A percentile compares a stretch with the other conserved stretches of the same genome.
Conservation (phyloP, 2,329 filamentous ascomycete species). For the Fragosphaeria purpurea region DNA sequence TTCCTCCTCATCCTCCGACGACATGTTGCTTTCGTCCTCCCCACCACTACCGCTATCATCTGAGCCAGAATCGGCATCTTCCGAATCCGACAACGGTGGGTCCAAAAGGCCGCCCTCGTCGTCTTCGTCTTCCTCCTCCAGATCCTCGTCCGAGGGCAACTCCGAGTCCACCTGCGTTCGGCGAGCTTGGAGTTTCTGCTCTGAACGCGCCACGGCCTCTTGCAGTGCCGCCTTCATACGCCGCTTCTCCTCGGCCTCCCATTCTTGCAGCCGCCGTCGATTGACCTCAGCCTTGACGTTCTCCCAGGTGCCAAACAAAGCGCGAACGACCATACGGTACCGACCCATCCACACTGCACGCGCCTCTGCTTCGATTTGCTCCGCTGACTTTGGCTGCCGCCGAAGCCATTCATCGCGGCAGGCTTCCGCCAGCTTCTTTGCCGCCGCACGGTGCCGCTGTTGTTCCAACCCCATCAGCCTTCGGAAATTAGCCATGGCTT, state of each 20-base stretch:
- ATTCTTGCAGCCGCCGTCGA: slow-evolving; percentile 46
- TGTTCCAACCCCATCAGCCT: slow-evolving; percentile 73
- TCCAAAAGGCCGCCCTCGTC: slow-evolving; percentile 17
- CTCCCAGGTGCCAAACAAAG: slow-evolving; percentile 49
- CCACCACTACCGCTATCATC: slow-evolving; percentile 34
- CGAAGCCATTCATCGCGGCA: slow-evolving; percentile 66
- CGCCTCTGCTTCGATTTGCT: slow-evolving; percentile 75
- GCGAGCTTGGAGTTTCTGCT: slow-evolving; percentile 57
- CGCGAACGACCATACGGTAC: slow-evolving; percentile 62
- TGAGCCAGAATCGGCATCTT: slow-evolving; percentile 33
- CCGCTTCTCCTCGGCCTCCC: slow-evolving; percentile 55
- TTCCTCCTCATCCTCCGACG: slow-evolving; percentile 44
- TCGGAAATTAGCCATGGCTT: slow-evolving; percentile 70
- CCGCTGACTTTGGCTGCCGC: slow-evolving; percentile 62
- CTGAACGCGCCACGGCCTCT: slow-evolving; percentile 62
- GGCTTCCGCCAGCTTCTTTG: slow-evolving; percentile 70
- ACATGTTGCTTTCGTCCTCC: slow-evolving; percentile 48
- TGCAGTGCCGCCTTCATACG: slow-evolving; percentile 60
- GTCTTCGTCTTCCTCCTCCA: slow-evolving; percentile 37
- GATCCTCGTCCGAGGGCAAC: slow-evolving; percentile 32
- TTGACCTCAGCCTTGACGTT: slow-evolving; percentile 55
- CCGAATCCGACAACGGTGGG: slow-evolving; percentile 27
- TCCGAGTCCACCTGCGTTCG: slow-evolving; percentile 45
- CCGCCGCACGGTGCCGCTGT: slow-evolving; percentile 61
- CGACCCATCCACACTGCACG: slow-evolving; percentile 53